phyloP scores from a whole-genome alignment of 805 yeast genomes.

The Soucietia sequanensis region DNA sequence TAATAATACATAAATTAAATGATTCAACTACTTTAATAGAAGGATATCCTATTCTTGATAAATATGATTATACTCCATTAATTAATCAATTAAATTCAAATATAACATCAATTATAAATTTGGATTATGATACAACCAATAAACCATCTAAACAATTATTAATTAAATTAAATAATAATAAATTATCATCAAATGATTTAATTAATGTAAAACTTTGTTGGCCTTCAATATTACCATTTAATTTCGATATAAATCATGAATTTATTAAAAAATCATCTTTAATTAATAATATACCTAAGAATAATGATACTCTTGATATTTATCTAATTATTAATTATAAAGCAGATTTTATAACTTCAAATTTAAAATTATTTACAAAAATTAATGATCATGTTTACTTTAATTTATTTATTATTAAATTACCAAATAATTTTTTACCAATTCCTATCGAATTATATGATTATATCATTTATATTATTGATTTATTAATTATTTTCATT shows the following conservation, averaged over 20 bases:
- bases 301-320: conserved; percentile 15
- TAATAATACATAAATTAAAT: conserved; percentile 14
- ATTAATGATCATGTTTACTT: conserved; percentile 14
- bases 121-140: conserved; percentile 8
- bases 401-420: conserved; percentile 24
- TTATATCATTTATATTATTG: conserved; percentile 25
- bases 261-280: conserved; percentile 17
- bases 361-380: conserved; percentile 5
- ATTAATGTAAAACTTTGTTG: conserved; percentile 33
- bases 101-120: background rate
- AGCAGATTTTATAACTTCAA: conserved; percentile 21
- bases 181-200: conserved; percentile 23
- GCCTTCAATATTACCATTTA: conserved; percentile 34
- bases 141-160: conserved; percentile 15
- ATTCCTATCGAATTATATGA: conserved; percentile 33
- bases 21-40: conserved; percentile 18
- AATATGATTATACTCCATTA: conserved; percentile 1
- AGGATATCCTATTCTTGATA: conserved; percentile 24
- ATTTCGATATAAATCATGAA: conserved; percentile 20
- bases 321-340: conserved; percentile 21
- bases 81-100: background rate
- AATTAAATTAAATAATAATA: conserved; percentile 30
- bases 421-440: conserved; percentile 26
- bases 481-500: conserved; percentile 16
- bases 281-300: background rate